A percentile compares a stretch with the other conserved stretches of the same genome.
phyloP scores from a whole-genome alignment of 345 rosid genomes.

The Atalantia buxifolia region DNA sequence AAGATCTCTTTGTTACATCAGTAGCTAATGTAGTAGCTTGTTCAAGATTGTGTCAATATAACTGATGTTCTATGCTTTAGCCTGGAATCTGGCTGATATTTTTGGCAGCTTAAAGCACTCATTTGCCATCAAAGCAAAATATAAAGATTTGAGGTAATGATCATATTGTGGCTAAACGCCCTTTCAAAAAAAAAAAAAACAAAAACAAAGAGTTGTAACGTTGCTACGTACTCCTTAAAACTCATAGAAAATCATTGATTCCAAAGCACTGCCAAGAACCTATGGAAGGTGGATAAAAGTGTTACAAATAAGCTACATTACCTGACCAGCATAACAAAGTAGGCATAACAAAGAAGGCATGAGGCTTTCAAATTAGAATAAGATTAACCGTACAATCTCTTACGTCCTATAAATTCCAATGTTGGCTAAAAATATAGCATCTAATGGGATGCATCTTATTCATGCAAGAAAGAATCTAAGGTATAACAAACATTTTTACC shows the following conservation, averaged over 20 bases:
- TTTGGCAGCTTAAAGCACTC: too few relatives aligned
- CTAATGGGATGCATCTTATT: neutral
- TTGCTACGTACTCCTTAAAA: neutral
- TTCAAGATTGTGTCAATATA: too few relatives aligned
- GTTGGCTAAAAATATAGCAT: neutral
- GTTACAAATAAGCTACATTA: neutral
- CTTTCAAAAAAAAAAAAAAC: too few relatives aligned
- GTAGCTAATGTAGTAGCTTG: neutral
- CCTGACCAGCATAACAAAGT: neutral
- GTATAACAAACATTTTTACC: slow-evolving; percentile 4
- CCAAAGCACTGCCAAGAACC: neutral
- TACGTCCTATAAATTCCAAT: neutral
- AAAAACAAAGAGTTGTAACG: too few relatives aligned
- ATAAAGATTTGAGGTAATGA: neutral
- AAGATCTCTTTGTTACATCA: neutral
- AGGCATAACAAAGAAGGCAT: too few relatives aligned
- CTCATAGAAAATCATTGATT: neutral
- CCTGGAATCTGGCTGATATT: too few relatives aligned
- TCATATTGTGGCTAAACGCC: neutral
- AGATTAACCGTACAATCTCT: neutral
- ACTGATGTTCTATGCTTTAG: too few relatives aligned
- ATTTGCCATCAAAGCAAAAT: too few relatives aligned
- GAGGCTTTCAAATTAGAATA: neutral
- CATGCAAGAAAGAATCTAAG: neutral
- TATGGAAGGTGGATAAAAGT: neutral